phyloP scores from a whole-genome alignment of 805 yeast genomes.

The Saccharomycopsis sp. region DNA sequence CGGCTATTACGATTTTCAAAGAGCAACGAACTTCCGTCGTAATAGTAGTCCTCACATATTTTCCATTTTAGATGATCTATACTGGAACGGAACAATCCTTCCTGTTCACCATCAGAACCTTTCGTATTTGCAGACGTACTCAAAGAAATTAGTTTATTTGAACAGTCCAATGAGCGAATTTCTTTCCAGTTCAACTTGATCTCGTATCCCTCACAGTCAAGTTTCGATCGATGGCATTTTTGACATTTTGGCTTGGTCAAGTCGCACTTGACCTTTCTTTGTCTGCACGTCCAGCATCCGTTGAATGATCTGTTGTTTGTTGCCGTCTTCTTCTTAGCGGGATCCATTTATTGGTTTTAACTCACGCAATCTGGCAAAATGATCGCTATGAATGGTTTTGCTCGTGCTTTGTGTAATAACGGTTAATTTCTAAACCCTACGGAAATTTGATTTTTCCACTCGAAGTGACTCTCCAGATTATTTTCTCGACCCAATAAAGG shows the following conservation, averaged over 20 bases:
- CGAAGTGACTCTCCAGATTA: too few species aligned
- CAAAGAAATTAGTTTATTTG: background rate
- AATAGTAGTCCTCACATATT: background rate
- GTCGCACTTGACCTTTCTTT: slow-evolving; percentile 9
- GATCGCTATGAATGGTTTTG: too few species aligned
- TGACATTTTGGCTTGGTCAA: slow-evolving; percentile 7
- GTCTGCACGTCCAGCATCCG: slow-evolving; percentile 1
- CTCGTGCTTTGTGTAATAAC: too few species aligned
- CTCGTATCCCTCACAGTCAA: slow-evolving; percentile 10
- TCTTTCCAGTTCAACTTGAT: slow-evolving; percentile 12
- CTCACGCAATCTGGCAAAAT: too few species aligned
- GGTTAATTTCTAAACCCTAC: too few species aligned
- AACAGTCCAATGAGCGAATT: background rate
- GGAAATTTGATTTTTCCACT: too few species aligned
- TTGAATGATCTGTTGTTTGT: background rate
- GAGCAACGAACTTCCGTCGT: background rate
- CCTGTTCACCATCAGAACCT: background rate
- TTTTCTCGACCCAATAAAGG: too few species aligned
- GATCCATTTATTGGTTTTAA: background rate
- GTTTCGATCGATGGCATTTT: slow-evolving; percentile 4
- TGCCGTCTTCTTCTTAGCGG: background rate
- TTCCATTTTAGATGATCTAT: slow-evolving; percentile 5
- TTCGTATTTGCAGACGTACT: background rate
- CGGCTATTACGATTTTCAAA: background rate
- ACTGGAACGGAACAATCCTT: background rate